Evolutionary conservation across 2,329 filamentous ascomycete genomes (phyloP), one percentile per base, ranked within the genome.

Genomic region (Aspergillus novofumigatus): DNA sequence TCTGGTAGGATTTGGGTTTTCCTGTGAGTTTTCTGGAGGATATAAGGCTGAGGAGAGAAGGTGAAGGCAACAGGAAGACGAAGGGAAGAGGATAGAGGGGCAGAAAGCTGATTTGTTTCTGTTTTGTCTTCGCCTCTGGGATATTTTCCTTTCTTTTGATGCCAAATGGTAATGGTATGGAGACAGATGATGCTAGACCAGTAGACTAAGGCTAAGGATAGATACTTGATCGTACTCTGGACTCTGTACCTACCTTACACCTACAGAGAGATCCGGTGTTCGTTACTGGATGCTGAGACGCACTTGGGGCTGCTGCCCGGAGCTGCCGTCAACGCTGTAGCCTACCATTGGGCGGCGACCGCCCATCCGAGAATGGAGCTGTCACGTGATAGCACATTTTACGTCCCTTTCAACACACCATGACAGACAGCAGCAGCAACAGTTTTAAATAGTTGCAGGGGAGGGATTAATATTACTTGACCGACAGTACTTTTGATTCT

Each of bases 41-140:
- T 44, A 21, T 44, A 21, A 44, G 32, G 45, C 11, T 52, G 32
- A 51, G 55, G 51, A 64, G 49, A 65, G 49, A 51, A 49, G 56
- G 35, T 52, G 53, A 52, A 48, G 62, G 53, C 60, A 59, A 59
- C 51, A 54, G 59, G 57, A 55, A 59, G 51, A 54, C 32, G 32
- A 57, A 58, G 52, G 52, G 54, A 59, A 51, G 55, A 57, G 52
- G 56, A 54, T 54, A 59, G 52, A 56, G 52, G 50, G 44, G 63
- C 53, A 58, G 32, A 47, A 58, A 52, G 54, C 26, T 54, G 49
- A 59, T 48, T 32, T 25, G 5, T 26, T 26, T 45, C 4, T 23
- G 5, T 47, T 23, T 26, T 3, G 21, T 26, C 6, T 47, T 47
- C 10, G 44, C 21, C 44, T 47, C 44, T 47, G 21, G 44, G 5